Percentiles rank a stretch among this genome's conserved stretches.
These are phyloP conservation scores for Phylloporus scabripes DNA, from an alignment of 768 basidiomycete species.

Conservation along the genomic window DNA sequence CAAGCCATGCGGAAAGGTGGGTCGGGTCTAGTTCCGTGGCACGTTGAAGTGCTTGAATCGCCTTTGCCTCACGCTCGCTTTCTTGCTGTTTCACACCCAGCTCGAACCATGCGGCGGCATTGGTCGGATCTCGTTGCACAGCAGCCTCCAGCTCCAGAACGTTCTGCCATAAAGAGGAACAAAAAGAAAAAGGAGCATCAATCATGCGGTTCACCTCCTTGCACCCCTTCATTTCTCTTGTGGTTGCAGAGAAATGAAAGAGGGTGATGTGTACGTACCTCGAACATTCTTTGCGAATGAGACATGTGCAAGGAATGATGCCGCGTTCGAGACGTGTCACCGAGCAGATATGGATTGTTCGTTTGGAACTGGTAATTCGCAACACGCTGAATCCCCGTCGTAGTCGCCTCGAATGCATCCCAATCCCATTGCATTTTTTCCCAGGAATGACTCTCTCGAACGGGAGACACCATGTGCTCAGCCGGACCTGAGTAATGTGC, in stretches of 20 bases:
- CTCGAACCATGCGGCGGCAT: constrained; percentile 79
- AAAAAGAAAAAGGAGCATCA: constrained; percentile 16
- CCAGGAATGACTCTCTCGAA: constrained; percentile 43
- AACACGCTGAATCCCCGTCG: constrained; percentile 54
- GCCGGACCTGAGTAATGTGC: constrained; percentile 31
- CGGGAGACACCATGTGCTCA: constrained; percentile 9
- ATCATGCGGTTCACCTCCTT: constrained; percentile 7
- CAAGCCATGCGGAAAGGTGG: constrained; percentile 80
- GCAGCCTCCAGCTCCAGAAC: constrained; percentile 86
- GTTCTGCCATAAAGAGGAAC: constrained; percentile 43
- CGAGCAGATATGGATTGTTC: constrained; percentile 73
- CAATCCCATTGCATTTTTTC: constrained; percentile 66
- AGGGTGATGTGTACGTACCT: constrained; percentile 32
- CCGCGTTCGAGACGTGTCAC: constrained; percentile 46
- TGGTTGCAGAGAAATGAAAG: constrained; percentile 10
- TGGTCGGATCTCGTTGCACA: constrained; percentile 70
- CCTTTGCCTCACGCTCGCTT: constrained; percentile 90
- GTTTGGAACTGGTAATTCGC: constrained; percentile 64
- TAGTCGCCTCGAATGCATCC: constrained; percentile 77
- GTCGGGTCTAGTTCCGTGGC: constrained; percentile 77
- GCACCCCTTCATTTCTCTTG: not conserved
- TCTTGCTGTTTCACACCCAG: constrained; percentile 97
- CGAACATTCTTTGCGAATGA: constrained; percentile 27
- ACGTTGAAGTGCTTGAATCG: constrained; percentile 76
- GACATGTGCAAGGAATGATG: constrained; percentile 40